Conservation (phyloP, 2,329 filamentous ascomycete genomes). For the Scedosporium dehoogii region DNA sequence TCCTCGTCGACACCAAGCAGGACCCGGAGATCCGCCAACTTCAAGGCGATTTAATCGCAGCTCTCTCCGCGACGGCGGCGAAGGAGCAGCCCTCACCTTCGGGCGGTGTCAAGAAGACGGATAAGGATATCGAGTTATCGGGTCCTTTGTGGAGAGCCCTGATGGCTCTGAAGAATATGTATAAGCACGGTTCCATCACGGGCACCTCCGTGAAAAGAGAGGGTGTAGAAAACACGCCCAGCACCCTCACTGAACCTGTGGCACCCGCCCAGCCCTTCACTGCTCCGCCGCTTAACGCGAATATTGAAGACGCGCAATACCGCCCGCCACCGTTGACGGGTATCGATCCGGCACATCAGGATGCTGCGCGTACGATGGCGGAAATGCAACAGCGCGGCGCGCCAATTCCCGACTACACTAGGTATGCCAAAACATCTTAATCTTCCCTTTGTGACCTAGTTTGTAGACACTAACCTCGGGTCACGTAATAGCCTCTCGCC, state of each 20-base stretch:
- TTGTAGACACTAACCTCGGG: background rate
- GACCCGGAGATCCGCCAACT: constrained; percentile 54
- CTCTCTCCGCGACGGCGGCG: constrained; percentile 52
- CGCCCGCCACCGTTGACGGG: constrained; percentile 10
- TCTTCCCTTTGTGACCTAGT: background rate
- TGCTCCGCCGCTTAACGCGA: background rate
- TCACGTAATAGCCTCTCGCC: background rate
- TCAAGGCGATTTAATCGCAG: constrained; percentile 54
- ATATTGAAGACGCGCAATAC: background rate
- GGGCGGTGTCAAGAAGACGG: constrained; percentile 41
- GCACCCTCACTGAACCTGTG: constrained; percentile 23
- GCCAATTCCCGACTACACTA: constrained; percentile 33
- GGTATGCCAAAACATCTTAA: constrained; percentile 17
- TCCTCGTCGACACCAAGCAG: constrained; percentile 52
- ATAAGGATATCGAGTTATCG: constrained; percentile 52
- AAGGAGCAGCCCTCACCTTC: constrained; percentile 48
- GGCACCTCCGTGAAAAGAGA: constrained; percentile 39
- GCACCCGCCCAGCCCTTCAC: background rate
- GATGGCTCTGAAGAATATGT: constrained; percentile 53
- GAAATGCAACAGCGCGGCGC: constrained; percentile 50
- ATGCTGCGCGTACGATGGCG: constrained; percentile 55
- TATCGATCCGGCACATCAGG: constrained; percentile 42
- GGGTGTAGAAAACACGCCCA: constrained; percentile 30
- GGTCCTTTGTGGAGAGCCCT: constrained; percentile 52
- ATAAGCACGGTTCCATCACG: constrained; percentile 51